Evolutionary conservation across 306 rosid genomes (phyloP).

Genomic region (Morella rubra): DNA sequence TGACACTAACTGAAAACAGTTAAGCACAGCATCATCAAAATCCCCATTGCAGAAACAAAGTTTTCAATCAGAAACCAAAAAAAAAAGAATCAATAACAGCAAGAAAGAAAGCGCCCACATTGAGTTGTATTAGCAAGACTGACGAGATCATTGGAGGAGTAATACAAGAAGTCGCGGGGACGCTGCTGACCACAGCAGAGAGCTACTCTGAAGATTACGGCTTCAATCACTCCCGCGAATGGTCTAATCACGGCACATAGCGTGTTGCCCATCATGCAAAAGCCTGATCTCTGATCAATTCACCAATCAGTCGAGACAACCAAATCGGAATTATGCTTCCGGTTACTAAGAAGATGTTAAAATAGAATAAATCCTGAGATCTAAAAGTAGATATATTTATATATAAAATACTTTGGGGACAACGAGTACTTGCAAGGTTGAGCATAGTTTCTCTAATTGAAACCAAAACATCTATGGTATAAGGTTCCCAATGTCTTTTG

Average conservation of each 20-base stretch:
- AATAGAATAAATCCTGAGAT: background rate
- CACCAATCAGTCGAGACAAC: background rate
- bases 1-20: conserved; percentile 50
- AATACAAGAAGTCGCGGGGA: conserved; percentile 10
- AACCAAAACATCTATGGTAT: background rate
- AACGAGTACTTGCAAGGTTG: too few relatives aligned
- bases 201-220: conserved; percentile 34
- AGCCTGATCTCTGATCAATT: conserved; percentile 39
- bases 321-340: background rate
- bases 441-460: background rate
- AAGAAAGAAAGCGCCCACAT: conserved; percentile 33
- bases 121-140: conserved; percentile 55
- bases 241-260: conserved; percentile 48
- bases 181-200: conserved; percentile 43
- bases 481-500: background rate
- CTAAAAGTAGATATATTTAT: background rate
- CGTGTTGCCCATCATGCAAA: conserved; percentile 36
- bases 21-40: background rate
- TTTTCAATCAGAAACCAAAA: background rate
- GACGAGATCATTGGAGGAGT: conserved; percentile 41
- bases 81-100: background rate
- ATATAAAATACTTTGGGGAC: background rate
- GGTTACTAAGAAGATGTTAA: background rate
- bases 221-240: conserved; percentile 40
- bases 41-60: background rate